phyloP scores from a whole-genome alignment of 352 stramenopile genomes.

The Globisporangium spinosum region DNA sequence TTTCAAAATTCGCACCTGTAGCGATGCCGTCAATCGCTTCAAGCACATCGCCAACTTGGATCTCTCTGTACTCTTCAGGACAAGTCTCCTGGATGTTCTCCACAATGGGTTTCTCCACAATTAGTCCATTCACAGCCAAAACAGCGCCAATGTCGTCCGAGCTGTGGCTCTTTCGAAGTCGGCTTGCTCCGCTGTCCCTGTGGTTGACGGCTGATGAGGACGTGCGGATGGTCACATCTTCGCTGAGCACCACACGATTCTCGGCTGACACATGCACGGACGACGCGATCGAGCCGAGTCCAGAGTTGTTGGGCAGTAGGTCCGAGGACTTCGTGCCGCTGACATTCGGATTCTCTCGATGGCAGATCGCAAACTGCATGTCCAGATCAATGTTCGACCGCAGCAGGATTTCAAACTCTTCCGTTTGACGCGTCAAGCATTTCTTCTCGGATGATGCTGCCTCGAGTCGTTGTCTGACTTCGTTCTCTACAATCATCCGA shows the following conservation, averaged over 20 bases:
- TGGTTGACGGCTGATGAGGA: background rate
- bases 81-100: slow-evolving; percentile 31
- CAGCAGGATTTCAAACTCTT: slow-evolving; percentile 60
- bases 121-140: slow-evolving; percentile 12
- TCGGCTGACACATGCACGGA: slow-evolving; percentile 29
- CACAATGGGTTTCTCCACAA: slow-evolving; percentile 34
- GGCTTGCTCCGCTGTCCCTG: background rate
- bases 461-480: slow-evolving; percentile 29
- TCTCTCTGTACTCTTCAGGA: slow-evolving; percentile 34
- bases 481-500: slow-evolving; percentile 68
- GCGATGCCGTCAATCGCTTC: slow-evolving; percentile 72
- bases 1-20: slow-evolving; percentile 30
- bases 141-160: slow-evolving; percentile 52
- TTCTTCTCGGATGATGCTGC: slow-evolving; percentile 9
- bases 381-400: slow-evolving; percentile 44
- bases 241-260: slow-evolving; percentile 38
- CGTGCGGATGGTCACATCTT: slow-evolving; percentile 29
- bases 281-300: slow-evolving; percentile 39
- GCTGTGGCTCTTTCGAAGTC: slow-evolving; percentile 51
- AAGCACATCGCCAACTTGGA: slow-evolving; percentile 64
- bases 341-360: slow-evolving; percentile 40
- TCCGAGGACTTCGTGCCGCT: background rate
- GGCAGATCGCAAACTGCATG: slow-evolving; percentile 52
- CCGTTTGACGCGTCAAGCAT: slow-evolving; percentile 10
- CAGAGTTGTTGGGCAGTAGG: slow-evolving; percentile 3